These are phyloP conservation scores for Dittrichia graveolens DNA, from an alignment of 129 eudicot genomes.

Conservation along the genomic window DNA sequence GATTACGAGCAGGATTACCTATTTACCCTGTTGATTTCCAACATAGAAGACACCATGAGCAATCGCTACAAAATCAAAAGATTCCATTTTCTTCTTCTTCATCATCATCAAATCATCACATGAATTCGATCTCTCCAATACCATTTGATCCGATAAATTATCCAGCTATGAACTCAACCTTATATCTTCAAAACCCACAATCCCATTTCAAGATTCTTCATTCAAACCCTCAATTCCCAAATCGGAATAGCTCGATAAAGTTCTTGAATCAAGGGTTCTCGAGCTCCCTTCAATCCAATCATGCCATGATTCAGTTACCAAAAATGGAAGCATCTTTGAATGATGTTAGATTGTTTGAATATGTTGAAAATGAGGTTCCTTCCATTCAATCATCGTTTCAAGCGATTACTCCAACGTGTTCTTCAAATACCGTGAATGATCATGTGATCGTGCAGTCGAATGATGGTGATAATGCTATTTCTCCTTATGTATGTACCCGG, in stretches of 20 bases:
- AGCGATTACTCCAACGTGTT: constrained; percentile 45
- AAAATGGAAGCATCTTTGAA: constrained; percentile 21
- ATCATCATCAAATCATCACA: constrained; percentile 28
- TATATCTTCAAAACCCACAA: constrained; percentile 32
- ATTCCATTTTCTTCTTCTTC: constrained; percentile 41
- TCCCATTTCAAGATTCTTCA: constrained; percentile 40
- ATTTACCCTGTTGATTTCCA: constrained; percentile 62
- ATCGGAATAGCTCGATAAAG: constrained; percentile 24
- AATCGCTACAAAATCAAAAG: constrained; percentile 26
- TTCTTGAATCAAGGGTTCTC: constrained; percentile 32
- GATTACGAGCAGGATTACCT: constrained; percentile 77
- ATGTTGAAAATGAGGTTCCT: constrained; percentile 52
- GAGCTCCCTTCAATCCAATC: constrained; percentile 25
- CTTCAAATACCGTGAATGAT: constrained; percentile 42
- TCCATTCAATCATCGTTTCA: constrained; percentile 57
- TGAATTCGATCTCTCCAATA: constrained; percentile 38
- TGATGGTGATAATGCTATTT: constrained; percentile 44
- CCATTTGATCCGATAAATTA: constrained; percentile 24
- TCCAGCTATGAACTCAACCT: constrained; percentile 26
- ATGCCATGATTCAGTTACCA: constrained; percentile 17
- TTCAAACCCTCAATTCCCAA: constrained; percentile 28
- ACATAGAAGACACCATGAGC: constrained; percentile 31
- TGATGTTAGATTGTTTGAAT: constrained; percentile 22
- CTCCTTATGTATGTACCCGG: constrained; percentile 23
- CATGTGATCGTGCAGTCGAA: constrained; percentile 34